phyloP scores from a whole-genome alignment of 441 rosid species.

The Populus hybrid region DNA sequence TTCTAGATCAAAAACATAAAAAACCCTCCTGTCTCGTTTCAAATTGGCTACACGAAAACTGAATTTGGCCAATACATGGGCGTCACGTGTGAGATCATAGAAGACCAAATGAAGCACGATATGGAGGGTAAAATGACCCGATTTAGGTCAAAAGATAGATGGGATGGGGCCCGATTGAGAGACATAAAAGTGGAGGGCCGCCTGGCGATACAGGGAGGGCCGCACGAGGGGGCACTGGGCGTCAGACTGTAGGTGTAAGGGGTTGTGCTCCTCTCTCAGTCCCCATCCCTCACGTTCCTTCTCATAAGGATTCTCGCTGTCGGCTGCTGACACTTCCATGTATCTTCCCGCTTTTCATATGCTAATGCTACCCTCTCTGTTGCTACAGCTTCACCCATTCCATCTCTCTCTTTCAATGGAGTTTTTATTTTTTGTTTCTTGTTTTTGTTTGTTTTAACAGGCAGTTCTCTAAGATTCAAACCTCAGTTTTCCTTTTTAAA shows the following conservation, averaged over 20 bases:
- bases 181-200: background rate
- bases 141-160: background rate
- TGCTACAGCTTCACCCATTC: background rate
- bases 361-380: background rate
- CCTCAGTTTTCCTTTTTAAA: too few species aligned
- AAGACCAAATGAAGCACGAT: too few species aligned
- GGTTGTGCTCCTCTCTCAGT: background rate
- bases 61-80: too few species aligned
- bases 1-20: too few species aligned
- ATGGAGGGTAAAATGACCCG: too few species aligned
- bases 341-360: background rate
- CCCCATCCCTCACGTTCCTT: background rate
- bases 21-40: too few species aligned
- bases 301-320: slow-evolving; percentile 35
- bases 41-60: too few species aligned
- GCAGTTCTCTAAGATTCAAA: too few species aligned
- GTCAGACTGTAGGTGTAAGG: background rate
- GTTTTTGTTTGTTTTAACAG: too few species aligned
- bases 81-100: too few species aligned
- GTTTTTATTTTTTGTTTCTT: background rate
- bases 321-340: slow-evolving; percentile 27
- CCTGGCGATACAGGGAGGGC: slow-evolving; percentile 16
- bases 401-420: background rate
- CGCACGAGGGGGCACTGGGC: slow-evolving; percentile 39
- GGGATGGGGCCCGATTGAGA: background rate